Evolutionary conservation across 2,329 filamentous ascomycete genomes (phyloP).

Genomic region (Lecanoromycetidae sp.): DNA sequence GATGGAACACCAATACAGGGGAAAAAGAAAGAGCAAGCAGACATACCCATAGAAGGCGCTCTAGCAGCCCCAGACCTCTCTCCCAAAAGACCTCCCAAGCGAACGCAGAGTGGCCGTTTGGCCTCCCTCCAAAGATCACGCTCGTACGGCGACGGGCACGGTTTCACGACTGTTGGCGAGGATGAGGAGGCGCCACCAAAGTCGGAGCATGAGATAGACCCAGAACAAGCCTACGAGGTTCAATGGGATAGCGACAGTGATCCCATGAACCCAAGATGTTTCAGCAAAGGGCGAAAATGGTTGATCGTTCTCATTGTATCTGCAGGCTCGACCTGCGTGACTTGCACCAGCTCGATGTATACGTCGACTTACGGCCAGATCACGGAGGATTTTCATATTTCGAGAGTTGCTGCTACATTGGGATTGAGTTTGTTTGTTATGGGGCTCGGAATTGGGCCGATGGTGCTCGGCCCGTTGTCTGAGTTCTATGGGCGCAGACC

Average conservation of each 20-base stretch:
- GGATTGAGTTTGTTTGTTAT: slow-evolving; percentile 75
- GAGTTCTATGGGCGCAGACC: slow-evolving; percentile 70
- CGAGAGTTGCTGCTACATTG: slow-evolving; percentile 60
- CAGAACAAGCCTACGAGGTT: slow-evolving; percentile 47
- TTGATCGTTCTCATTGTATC: slow-evolving; percentile 63
- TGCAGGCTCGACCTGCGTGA: slow-evolving; percentile 69
- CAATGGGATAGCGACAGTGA: slow-evolving; percentile 64
- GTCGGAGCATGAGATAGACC: background rate
- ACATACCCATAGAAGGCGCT: background rate
- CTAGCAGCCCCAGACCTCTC: background rate
- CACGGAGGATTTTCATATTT: slow-evolving; percentile 59
- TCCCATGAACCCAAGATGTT: slow-evolving; percentile 60
- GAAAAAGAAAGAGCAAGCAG: background rate
- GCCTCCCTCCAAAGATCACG: slow-evolving; percentile 14
- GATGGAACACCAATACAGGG: too few species aligned
- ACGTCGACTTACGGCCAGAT: slow-evolving; percentile 71
- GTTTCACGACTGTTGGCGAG: slow-evolving; percentile 15
- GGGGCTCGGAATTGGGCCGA: slow-evolving; percentile 42
- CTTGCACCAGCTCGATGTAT: slow-evolving; percentile 78
- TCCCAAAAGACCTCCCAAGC: background rate
- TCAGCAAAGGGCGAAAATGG: slow-evolving; percentile 61
- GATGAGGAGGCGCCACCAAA: slow-evolving; percentile 5
- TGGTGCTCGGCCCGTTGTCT: slow-evolving; percentile 40
- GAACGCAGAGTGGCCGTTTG: background rate
- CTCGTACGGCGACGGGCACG: slow-evolving; percentile 21